Evolutionary conservation across 2,329 filamentous ascomycete species (phyloP), one percentile per base, ranked within the genome.

Genomic region (Emericellopsis cladophorae): DNA sequence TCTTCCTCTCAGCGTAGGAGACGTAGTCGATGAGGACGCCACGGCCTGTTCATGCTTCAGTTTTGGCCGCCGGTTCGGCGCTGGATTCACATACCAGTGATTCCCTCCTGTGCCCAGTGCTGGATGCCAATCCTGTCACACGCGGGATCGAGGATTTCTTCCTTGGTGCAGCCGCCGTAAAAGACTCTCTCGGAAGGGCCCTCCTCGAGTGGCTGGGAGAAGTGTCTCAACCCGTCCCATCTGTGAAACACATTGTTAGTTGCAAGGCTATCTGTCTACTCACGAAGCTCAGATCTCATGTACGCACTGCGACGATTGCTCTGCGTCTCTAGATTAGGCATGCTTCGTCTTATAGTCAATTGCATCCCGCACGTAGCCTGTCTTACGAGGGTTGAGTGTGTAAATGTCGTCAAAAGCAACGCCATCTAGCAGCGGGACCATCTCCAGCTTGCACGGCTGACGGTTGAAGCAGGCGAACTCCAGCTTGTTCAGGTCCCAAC

Each of bases 401-500:
- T 68, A 72, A 15, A 68, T 54, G 44, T 72, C 68, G 48, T 72
- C 67, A 47, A 68, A 72, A 5, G 63, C 65, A 0, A 61, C 52
- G 9, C 68, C 64, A 9, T 61, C 60, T 8, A 74, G 54, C 14
- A 73, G 44, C 10, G 66, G 61, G 1, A 71, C 58, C 42, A 76
- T 68, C 41, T 63, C 62, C 46, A 74, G 72, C 26, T 67, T 54
- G 39, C 66, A 68, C 8, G 67, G 64, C 29, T 67, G 64, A 2
- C 74, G 63, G 35, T 66, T 65, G 46, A 76, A 68, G 44, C 70
- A 68, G 2, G 72, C 68, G 46, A 68, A 64, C 43, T 76, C 70
- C 3, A 76, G 55, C 48, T 76, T 76, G 16, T 64, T 67, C 44
- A 77, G 51, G 21, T 72, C 67, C 73, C 73, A 77, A 22, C 65